Evolutionary conservation across 2,329 filamentous ascomycete genomes (phyloP), one percentile per base, ranked within the genome.

Genomic region (Nigrospora oryzae): DNA sequence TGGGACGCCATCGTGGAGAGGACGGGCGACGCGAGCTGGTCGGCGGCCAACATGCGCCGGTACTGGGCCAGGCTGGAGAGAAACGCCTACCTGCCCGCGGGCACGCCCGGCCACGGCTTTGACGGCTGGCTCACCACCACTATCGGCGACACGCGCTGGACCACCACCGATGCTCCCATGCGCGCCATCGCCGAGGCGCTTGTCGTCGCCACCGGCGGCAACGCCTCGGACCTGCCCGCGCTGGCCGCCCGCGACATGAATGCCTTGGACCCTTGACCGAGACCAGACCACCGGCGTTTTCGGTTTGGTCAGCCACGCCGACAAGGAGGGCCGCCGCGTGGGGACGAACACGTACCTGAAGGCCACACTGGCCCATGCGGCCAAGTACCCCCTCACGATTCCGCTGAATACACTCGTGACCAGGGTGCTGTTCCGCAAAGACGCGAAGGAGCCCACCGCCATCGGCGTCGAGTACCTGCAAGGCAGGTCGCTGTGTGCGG

Each of bases 311-410:
- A 52, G 46, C 28, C 57, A 60, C 39, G 54, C 51, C 0, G 53
- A 58, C 31, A 54, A 45, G 23, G 53, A 53, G 17, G 58, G 57
- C 4, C 55, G 53, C 35, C 52, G 57, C 28, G 61, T 44, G 71
- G 74, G 51, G 61, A 73, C 47, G 66, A 68, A 62, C 70, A 78
- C 52, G 61, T 67, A 55, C 55, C 73, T 73, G 39, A 43, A 71
- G 57, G 51, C 77, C 49, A 52, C 67, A 65, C 54, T 74, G 56
- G 53, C 76, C 58, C 33, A 60, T 40, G 51, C 69, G 62, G 50
- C 75, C 56, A 51, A 68, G 58, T 51, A 74, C 64, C 10, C 72
- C 64, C 42, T 75, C 58, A 58, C 65, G 51, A 51, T 60, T 6
- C 56, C 58, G 43, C 50, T 59, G 4, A 53, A 59, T 23, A 56